Evolutionary conservation across 345 rosid species (phyloP).

Genomic region (Gynandropsis gynandra): DNA sequence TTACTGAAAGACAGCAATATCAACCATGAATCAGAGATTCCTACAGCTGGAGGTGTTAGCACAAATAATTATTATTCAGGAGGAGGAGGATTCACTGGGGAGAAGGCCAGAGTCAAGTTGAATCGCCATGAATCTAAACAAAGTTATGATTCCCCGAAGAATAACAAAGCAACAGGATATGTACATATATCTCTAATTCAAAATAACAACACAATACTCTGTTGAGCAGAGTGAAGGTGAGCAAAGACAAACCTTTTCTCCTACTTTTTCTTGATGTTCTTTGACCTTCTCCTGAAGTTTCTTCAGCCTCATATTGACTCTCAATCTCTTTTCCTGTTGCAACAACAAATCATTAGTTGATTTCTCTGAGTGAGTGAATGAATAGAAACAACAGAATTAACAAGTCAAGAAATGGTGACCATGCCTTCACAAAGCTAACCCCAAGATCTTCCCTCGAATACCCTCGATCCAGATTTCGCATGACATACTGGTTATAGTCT

Average conservation of each 20-base stretch:
- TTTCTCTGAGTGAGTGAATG: constrained; percentile 2
- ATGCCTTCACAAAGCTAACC: constrained; percentile 86
- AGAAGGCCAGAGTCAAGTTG: too few species aligned
- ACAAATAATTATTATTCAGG: too few species aligned
- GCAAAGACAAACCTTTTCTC: constrained; percentile 49
- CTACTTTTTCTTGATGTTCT: constrained; percentile 89
- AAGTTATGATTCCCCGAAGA: too few species aligned
- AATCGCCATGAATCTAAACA: too few species aligned
- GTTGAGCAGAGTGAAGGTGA: constrained; percentile 17
- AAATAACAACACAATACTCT: too few species aligned
- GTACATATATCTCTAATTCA: neutral
- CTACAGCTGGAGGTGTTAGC: too few species aligned
- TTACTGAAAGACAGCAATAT: too few species aligned
- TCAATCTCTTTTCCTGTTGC: constrained; percentile 77
- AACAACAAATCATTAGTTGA: constrained; percentile 12
- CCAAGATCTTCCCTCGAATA: constrained; percentile 91
- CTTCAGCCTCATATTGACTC: constrained; percentile 89
- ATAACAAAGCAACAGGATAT: neutral
- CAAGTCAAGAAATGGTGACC: constrained; percentile 9
- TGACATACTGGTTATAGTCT: constrained; percentile 89
- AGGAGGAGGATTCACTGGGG: too few species aligned
- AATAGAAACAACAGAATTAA: neutral
- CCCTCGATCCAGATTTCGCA: constrained; percentile 88
- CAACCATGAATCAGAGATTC: too few species aligned
- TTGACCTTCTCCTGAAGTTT: constrained; percentile 87